Percentiles rank a stretch among this genome's conserved stretches.
Evolutionary conservation across 768 basidiomycete genomes (phyloP).

Genomic region (Tulasnella sp.): DNA sequence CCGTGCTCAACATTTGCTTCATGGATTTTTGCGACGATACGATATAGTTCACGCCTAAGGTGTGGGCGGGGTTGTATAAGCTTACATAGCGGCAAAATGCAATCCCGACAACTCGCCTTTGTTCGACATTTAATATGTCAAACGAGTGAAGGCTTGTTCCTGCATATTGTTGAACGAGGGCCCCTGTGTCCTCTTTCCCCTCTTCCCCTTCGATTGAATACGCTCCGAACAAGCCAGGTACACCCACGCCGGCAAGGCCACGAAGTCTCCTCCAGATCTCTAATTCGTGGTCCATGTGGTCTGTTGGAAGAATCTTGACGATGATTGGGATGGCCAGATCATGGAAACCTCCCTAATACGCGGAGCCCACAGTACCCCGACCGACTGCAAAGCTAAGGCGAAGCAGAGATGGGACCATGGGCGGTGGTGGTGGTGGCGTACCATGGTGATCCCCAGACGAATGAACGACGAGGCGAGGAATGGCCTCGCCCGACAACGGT

Average conservation of each 20-base stretch:
- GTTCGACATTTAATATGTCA: background rate
- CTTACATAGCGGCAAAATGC: background rate
- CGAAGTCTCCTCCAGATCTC: background rate
- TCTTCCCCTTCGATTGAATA: background rate
- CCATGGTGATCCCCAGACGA: background rate
- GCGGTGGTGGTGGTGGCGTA: background rate
- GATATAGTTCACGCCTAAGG: background rate
- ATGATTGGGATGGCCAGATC: background rate
- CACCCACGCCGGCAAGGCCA: background rate
- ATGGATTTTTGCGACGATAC: background rate
- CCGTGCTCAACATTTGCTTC: background rate
- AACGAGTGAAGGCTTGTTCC: background rate
- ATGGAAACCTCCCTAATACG: background rate
- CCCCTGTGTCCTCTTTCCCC: background rate
- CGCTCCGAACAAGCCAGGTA: conserved; percentile 2
- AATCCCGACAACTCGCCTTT: background rate
- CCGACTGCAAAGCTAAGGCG: background rate
- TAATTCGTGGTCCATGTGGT: background rate
- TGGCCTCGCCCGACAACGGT: background rate
- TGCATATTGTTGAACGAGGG: background rate
- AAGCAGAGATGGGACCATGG: background rate
- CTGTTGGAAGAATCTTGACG: background rate
- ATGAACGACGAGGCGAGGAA: background rate
- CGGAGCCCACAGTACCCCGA: background rate
- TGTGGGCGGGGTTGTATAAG: background rate